Conservation (phyloP, 2,329 filamentous ascomycete species). For the Xylariaceae sp. region DNA sequence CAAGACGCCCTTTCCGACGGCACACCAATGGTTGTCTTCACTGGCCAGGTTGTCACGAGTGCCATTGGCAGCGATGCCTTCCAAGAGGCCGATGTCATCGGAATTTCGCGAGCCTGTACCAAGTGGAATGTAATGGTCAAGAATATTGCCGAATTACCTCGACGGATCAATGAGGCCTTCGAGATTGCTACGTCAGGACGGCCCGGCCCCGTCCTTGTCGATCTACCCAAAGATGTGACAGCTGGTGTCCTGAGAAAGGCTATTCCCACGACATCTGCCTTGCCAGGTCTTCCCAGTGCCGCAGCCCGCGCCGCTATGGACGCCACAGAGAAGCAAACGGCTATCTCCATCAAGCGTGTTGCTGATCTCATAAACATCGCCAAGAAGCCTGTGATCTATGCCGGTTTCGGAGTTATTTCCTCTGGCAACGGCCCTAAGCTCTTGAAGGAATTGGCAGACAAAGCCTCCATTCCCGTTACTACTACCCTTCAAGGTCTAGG, state of each 20-base stretch:
- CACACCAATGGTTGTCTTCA: slow-evolving; percentile 93
- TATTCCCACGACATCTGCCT: slow-evolving; percentile 70
- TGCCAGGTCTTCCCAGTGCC: slow-evolving; percentile 79
- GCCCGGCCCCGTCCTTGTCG: slow-evolving; percentile 90
- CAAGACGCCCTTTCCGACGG: slow-evolving; percentile 94
- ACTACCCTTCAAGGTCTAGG: slow-evolving; percentile 94
- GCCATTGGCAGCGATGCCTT: slow-evolving; percentile 95
- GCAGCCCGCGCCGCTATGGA: slow-evolving; percentile 79
- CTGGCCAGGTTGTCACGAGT: slow-evolving; percentile 83
- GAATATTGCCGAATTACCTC: slow-evolving; percentile 86
- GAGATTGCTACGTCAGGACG: slow-evolving; percentile 94
- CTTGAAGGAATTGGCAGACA: slow-evolving; percentile 83
- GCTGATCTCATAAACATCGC: slow-evolving; percentile 80
- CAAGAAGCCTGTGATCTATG: slow-evolving; percentile 94
- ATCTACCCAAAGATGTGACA: slow-evolving; percentile 94
- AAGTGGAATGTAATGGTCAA: slow-evolving; percentile 99
- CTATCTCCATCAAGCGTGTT: slow-evolving; percentile 69
- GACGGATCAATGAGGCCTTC: slow-evolving; percentile 95
- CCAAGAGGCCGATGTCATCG: slow-evolving; percentile 92
- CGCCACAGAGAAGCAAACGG: slow-evolving; percentile 66
- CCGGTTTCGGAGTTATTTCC: slow-evolving; percentile 83
- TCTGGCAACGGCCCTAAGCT: slow-evolving; percentile 74
- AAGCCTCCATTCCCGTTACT: slow-evolving; percentile 87
- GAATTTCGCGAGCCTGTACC: slow-evolving; percentile 90
- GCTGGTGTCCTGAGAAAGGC: slow-evolving; percentile 76